Evolutionary conservation across 1,284 basidiomycete species (phyloP), one percentile per base, ranked within the genome.

Genomic region (Agroathelia rolfsii): DNA sequence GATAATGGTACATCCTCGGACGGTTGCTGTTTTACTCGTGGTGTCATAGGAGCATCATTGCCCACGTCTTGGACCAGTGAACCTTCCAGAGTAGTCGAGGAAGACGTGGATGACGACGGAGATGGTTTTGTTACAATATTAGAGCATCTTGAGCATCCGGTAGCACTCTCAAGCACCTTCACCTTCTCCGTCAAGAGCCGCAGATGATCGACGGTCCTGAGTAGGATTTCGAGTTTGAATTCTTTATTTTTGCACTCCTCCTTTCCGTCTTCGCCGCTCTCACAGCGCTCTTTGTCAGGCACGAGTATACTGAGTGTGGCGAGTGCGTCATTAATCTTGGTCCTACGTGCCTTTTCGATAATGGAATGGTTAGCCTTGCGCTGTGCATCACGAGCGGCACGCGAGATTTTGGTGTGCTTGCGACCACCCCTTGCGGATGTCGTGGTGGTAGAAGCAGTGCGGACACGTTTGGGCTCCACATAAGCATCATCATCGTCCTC

Each of bases 321-420:
- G 6, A 87, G 65, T 1, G 83, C 79, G 29, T 84, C 78, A 49
- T 87, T 87, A 40, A 87, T 87, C 63, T 85, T 86, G 2, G 81
- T 85, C 21, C 83, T 64, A 11, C 84, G 62, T 0, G 82, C 76
- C 47, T 86, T 84, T 57, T 87, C 83, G 51, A 87, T 87, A 36
- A 84, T 75, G 7, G 79, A 83, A 46, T 87, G 83, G 51, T 85
- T 85, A 27, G 83, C 69, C 49, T 84, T 81, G 37, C 83, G 76
- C 54, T 79, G 76, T 2, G 78, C 70, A 53, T 84, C 80, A 34
- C 82, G 66, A 19, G 78, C 79, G 5, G 72, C 66, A 39, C 79
- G 76, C 9, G 80, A 79, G 30, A 79, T 52, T 8, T 69, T 62
- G 4, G 72, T 73, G 0, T 79, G 77, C 47, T 78, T 82, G 36